phyloP scores from a whole-genome alignment of 2,329 filamentous ascomycete species.

The Blastomyces emzantsi region DNA sequence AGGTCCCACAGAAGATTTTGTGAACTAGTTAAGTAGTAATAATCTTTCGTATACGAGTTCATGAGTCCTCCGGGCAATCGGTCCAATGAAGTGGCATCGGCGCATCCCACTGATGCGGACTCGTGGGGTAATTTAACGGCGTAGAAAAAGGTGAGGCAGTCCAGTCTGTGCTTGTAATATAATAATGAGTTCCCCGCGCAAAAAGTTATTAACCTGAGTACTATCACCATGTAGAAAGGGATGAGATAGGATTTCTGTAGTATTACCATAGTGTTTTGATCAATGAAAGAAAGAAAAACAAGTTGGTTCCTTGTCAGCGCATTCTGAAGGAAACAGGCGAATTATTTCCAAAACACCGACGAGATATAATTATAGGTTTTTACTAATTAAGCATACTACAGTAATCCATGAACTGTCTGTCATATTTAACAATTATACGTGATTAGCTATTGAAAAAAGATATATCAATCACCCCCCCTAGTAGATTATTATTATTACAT shows the following conservation, averaged over 20 bases:
- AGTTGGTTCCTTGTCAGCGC: too few species aligned
- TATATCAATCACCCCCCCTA: background rate
- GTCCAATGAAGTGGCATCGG: background rate
- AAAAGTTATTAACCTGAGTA: background rate
- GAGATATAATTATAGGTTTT: too few species aligned
- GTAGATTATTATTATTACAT: background rate
- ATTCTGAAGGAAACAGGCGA: too few species aligned
- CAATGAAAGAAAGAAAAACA: too few species aligned
- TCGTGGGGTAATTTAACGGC: background rate
- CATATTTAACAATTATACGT: too few species aligned
- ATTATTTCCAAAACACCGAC: too few species aligned
- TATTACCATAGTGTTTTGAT: too few species aligned
- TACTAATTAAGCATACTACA: too few species aligned
- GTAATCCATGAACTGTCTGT: too few species aligned
- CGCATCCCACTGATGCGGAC: background rate
- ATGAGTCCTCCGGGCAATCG: background rate
- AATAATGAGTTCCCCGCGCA: too few species aligned
- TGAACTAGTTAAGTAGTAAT: background rate
- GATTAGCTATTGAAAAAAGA: background rate
- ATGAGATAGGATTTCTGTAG: too few species aligned
- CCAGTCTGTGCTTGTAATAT: too few species aligned
- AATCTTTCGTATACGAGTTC: background rate
- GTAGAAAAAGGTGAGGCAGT: background rate
- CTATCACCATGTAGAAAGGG: background rate
- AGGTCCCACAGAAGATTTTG: background rate